phyloP scores from a whole-genome alignment of 495 filamentous ascomycete species.

The Elaphomyces granulatus region DNA sequence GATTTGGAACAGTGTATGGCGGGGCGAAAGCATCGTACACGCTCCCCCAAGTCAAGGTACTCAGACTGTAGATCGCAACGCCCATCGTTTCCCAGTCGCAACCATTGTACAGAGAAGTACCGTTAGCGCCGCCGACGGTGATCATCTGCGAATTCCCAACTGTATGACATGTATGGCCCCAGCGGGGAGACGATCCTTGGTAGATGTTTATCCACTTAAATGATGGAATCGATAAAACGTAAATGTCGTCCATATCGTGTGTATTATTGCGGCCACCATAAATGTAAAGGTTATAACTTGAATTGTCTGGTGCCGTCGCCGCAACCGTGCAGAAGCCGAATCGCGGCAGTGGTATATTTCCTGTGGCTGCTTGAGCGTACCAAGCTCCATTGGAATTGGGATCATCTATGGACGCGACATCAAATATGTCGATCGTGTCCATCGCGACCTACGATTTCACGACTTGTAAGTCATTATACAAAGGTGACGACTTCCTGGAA shows the following conservation, averaged over 20 bases:
- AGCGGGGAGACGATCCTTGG: constrained; percentile 19
- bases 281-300: constrained; percentile 21
- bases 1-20: constrained; percentile 16
- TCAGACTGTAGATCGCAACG: constrained; percentile 24
- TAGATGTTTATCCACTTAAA: constrained; percentile 7
- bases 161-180: constrained; percentile 25
- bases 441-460: constrained; percentile 12
- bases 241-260: constrained; percentile 18
- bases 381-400: constrained; percentile 11
- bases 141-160: constrained; percentile 24
- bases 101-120: constrained; percentile 6
- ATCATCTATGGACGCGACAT: constrained; percentile 19
- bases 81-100: constrained; percentile 28
- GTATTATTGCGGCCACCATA: constrained; percentile 14
- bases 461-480: not conserved
- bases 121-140: constrained; percentile 22
- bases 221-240: constrained; percentile 22
- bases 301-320: constrained; percentile 18
- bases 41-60: constrained; percentile 21
- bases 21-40: constrained; percentile 13
- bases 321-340: constrained; percentile 20
- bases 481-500: not conserved
- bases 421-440: constrained; percentile 21
- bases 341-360: constrained; percentile 17
- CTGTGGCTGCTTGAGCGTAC: constrained; percentile 22